Evolutionary conservation across 1,284 basidiomycete genomes (phyloP).

Genomic region (Malassezia slooffiae): DNA sequence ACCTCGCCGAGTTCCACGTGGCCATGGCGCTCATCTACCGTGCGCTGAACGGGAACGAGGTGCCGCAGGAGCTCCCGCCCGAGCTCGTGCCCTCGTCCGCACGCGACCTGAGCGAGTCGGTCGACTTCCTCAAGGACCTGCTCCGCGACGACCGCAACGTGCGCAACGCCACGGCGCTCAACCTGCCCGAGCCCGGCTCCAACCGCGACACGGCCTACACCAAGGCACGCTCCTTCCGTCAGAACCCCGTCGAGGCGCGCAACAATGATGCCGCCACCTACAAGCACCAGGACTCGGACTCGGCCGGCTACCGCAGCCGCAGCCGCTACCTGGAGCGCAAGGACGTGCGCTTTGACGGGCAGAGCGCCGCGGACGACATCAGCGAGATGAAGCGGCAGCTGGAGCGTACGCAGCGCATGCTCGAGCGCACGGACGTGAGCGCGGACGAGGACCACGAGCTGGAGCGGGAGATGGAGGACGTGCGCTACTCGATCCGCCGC

Average conservation of each 20-base stretch:
- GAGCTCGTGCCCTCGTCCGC: slow-evolving; percentile 89
- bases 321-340: slow-evolving; percentile 78
- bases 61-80: slow-evolving; percentile 73
- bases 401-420: slow-evolving; percentile 66
- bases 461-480: slow-evolving; percentile 76
- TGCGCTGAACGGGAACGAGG: slow-evolving; percentile 66
- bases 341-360: slow-evolving; percentile 65
- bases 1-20: slow-evolving; percentile 91
- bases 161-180: slow-evolving; percentile 48
- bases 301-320: slow-evolving; percentile 66
- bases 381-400: slow-evolving; percentile 78
- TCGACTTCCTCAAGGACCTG: slow-evolving; percentile 79
- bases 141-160: slow-evolving; percentile 64
- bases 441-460: slow-evolving; percentile 62
- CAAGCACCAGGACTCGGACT: slow-evolving; percentile 60
- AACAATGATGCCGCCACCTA: slow-evolving; percentile 84
- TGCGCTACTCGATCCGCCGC: slow-evolving; percentile 72
- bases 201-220: slow-evolving; percentile 48
- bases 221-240: slow-evolving; percentile 60
- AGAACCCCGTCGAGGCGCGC: slow-evolving; percentile 50
- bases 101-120: slow-evolving; percentile 77
- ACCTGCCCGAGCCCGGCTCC: slow-evolving; percentile 42
- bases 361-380: slow-evolving; percentile 58
- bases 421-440: slow-evolving; percentile 66
- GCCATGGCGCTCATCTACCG: slow-evolving; percentile 98